Evolutionary conservation across 2,329 filamentous ascomycete genomes (phyloP), one percentile per base, ranked within the genome.

Genomic region (Podosphaera fusca): DNA sequence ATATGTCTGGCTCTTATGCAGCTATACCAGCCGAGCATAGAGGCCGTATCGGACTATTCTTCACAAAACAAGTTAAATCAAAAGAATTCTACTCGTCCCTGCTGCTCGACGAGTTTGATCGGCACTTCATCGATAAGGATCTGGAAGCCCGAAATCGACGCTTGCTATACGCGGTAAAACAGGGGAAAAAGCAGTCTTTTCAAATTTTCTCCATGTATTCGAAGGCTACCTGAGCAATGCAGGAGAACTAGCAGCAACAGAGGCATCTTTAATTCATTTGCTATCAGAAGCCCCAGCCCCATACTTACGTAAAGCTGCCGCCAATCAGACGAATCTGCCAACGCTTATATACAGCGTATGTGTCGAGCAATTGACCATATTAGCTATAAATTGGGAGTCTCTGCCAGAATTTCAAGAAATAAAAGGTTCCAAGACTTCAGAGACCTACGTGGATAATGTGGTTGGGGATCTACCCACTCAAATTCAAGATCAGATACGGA

Each of bases 401-500:
- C n/a, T n/a, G n/a, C n/a, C n/a, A n/a, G n/a, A n/a, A n/a, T n/a
- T n/a, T n/a, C n/a, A n/a, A n/a, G n/a, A n/a, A n/a, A n/a, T n/a
- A n/a, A n/a, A n/a, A n/a, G n/a, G n/a, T n/a, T n/a, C 35, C 10
- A 10, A 38, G 10, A 38, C 35, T 38, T 38, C 35, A 5, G 49
- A 51, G 14, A 51, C 49, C 14, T 51, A 51, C 14, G 31, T 30
- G 9, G 34, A 54, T 4, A 54, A 38, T 54, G 12, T 34, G 4
- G 35, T 38, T 4, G 34, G 33, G 29, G 4, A 38, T 30, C 51
- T 54, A 10, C 35, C 33, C 4, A 7, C 38, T 10, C 56, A 59
- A 58, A 58, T 59, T 45, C 58, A 59, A 21, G 49, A 52, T 12
- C 3, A 52, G n/a, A 9, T 35, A 12, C 49, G 33, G 9, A 31